These are phyloP conservation scores for Euptelea pleiosperma DNA, from an alignment of 164 flowering plant genomes.

Conservation along the genomic window DNA sequence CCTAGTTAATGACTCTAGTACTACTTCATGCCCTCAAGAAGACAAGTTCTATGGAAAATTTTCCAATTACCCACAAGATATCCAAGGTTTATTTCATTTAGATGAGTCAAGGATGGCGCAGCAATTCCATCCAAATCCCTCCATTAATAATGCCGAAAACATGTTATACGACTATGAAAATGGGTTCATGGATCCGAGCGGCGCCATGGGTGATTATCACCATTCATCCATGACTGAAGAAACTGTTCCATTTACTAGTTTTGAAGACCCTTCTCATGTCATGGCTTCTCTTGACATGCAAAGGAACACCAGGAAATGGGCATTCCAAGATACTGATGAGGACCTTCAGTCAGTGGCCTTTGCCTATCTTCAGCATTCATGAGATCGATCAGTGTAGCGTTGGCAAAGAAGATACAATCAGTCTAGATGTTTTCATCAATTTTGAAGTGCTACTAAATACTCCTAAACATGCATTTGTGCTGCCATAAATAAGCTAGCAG, in stretches of 20 bases:
- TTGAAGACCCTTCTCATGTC: constrained; percentile 38
- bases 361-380: constrained; percentile 47
- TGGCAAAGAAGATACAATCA: background rate
- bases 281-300: constrained; percentile 52
- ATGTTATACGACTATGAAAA: constrained; percentile 22
- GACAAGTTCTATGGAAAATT: constrained; percentile 26
- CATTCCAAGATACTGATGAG: constrained; percentile 47
- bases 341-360: constrained; percentile 68
- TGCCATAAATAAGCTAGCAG: constrained; percentile 24
- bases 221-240: constrained; percentile 32
- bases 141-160: constrained; percentile 4
- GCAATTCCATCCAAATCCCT: constrained; percentile 26
- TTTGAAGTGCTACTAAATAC: constrained; percentile 27
- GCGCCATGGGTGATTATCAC: constrained; percentile 21
- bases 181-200: constrained; percentile 23
- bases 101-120: constrained; percentile 27
- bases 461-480: constrained; percentile 20
- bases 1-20: constrained; percentile 23
- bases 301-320: constrained; percentile 46
- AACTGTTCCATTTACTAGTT: constrained; percentile 35
- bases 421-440: constrained; percentile 19
- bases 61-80: constrained; percentile 37
- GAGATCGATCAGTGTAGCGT: constrained; percentile 11
- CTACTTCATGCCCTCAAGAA: constrained; percentile 35
- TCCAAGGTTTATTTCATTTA: constrained; percentile 39